These are phyloP conservation scores for Flaveria sonorensis DNA, from an alignment of 129 eudicot genomes.

Conservation along the genomic window DNA sequence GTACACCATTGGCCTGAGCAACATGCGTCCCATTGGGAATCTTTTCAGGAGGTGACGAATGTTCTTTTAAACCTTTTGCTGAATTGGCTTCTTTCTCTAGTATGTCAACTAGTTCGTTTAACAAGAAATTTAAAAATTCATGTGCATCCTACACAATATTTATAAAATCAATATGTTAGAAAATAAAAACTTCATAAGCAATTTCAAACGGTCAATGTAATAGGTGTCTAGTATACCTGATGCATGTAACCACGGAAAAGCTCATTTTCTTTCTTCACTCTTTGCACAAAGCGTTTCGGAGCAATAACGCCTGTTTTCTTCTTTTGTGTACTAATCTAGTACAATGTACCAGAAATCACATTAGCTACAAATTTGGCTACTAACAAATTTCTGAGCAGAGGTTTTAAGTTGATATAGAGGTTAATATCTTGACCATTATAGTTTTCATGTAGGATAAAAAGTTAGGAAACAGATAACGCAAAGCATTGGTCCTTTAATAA, in stretches of 20 bases:
- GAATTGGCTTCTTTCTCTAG: constrained; percentile 72
- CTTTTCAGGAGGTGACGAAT: constrained; percentile 50
- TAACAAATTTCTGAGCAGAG: background rate
- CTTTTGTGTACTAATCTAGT: constrained; percentile 87
- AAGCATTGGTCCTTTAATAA: background rate
- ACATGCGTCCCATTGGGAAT: constrained; percentile 62
- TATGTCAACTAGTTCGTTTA: constrained; percentile 86
- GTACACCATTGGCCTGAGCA: constrained; percentile 49
- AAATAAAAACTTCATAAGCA: background rate
- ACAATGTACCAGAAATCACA: constrained; percentile 22
- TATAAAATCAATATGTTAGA: background rate
- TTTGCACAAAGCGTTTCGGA: constrained; percentile 90
- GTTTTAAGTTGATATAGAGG: background rate
- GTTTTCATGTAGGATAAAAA: background rate
- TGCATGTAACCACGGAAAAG: constrained; percentile 92
- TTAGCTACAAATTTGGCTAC: constrained; percentile 8
- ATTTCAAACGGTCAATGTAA: background rate
- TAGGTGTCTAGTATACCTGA: constrained; percentile 50
- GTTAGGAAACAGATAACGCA: background rate
- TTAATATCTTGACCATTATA: background rate
- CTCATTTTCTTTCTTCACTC: constrained; percentile 83
- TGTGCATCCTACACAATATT: constrained; percentile 72
- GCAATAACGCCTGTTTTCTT: constrained; percentile 92
- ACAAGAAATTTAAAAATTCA: constrained; percentile 76
- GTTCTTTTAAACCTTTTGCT: constrained; percentile 48